Evolutionary conservation across 2,329 filamentous ascomycete species (phyloP), one percentile per base, ranked within the genome.

Genomic region (Pseudonectria foliicola): DNA sequence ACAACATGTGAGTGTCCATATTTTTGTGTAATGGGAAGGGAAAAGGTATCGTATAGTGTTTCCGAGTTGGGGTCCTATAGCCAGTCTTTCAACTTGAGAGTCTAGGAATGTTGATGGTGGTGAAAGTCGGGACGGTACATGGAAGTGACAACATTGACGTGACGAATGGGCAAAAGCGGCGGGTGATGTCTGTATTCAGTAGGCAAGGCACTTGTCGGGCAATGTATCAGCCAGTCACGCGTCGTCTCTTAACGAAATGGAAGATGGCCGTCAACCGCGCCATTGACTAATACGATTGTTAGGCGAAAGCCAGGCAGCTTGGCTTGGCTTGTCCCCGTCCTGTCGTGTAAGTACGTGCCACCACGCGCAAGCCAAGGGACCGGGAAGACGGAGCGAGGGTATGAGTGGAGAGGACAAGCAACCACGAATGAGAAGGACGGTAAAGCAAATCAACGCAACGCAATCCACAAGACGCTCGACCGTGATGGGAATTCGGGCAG

Each of bases 1-100:
- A 72, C 23, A 67, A 50, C 24, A 45, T 41, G 21, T 38, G 29
- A 23, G 38, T 21, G 25, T 55, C 49, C 57, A 60, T 61, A 25
- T 29, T 45, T 34, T 16, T 33, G 31, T 16, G 14, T 25, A 21
- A 37, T 24, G 24, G 34, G 26, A 27, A 27, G 29, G 15, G n/a
- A 29, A 29, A 29, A 16, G 18, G 18, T 8, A 21, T n/a, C n/a
- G n/a, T n/a, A n/a, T n/a, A n/a, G n/a, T n/a, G n/a, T n/a, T n/a
- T n/a, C n/a, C n/a, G n/a, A n/a, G n/a, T n/a, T n/a, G n/a, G n/a
- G n/a, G n/a, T n/a, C n/a, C n/a, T n/a, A n/a, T n/a, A n/a, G n/a
- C n/a, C n/a, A n/a, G n/a, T n/a, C 18, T 8, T 21, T 21, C 18
- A 21, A 21, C 18, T 21, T 21, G 18, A 5, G 18, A 6, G 18